A percentile compares a stretch with the other conserved stretches of the same genome.
Evolutionary conservation across 2,329 filamentous ascomycete genomes (phyloP).

Genomic region (Huntiella bhutanensis): DNA sequence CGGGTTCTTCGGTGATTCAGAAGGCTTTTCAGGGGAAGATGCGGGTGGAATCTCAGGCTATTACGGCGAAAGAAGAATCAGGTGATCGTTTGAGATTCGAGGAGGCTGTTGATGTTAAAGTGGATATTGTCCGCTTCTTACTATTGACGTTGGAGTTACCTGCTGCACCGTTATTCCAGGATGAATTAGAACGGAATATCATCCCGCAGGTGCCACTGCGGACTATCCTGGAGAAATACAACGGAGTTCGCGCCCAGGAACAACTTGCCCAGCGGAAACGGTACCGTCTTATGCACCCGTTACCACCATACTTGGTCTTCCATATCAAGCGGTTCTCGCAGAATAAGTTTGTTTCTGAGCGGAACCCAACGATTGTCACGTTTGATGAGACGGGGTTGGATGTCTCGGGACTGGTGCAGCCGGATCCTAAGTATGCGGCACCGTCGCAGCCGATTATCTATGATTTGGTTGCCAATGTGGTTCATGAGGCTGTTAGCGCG

Average conservation of each 20-base stretch:
- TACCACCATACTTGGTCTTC: slow-evolving; percentile 80
- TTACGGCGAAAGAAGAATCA: slow-evolving; percentile 76
- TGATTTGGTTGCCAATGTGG: slow-evolving; percentile 89
- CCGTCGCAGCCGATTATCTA: slow-evolving; percentile 71
- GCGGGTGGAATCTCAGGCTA: slow-evolving; percentile 81
- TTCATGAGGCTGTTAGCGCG: slow-evolving; percentile 60
- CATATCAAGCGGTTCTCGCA: slow-evolving; percentile 94
- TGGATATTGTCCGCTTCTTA: slow-evolving; percentile 62
- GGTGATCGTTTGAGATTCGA: slow-evolving; percentile 83
- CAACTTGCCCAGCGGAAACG: slow-evolving; percentile 74
- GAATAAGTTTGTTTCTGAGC: slow-evolving; percentile 91
- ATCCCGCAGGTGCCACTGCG: slow-evolving; percentile 82
- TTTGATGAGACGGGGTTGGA: slow-evolving; percentile 74
- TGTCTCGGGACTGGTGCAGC: slow-evolving; percentile 79
- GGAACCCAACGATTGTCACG: slow-evolving; percentile 95
- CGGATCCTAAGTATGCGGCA: slow-evolving; percentile 49
- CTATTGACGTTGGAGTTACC: slow-evolving; percentile 88
- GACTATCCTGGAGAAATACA: slow-evolving; percentile 76
- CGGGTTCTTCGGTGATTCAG: slow-evolving; percentile 71
- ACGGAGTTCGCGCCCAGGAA: slow-evolving; percentile 72
- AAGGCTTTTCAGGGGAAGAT: slow-evolving; percentile 84
- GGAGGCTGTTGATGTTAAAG: slow-evolving; percentile 65
- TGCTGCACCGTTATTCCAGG: slow-evolving; percentile 83
- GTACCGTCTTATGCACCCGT: slow-evolving; percentile 73
- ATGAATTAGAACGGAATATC: slow-evolving; percentile 84